These are phyloP conservation scores for Rhododendron griersonianum DNA, from an alignment of 148 eudicot genomes.

Conservation along the genomic window DNA sequence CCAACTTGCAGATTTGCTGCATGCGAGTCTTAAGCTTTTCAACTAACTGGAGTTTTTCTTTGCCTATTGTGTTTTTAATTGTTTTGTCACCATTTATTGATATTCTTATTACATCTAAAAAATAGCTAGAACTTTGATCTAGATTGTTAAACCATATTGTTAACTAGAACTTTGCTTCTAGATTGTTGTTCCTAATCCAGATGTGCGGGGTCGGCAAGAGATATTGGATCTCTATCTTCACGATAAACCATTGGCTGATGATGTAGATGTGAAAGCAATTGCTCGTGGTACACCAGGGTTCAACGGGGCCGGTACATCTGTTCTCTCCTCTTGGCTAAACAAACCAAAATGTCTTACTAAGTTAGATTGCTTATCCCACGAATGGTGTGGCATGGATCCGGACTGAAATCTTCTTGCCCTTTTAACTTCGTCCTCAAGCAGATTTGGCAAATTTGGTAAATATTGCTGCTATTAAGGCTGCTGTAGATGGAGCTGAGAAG, in stretches of 20 bases:
- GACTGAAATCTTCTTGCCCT: slow-evolving; percentile 4
- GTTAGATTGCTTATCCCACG: not conserved
- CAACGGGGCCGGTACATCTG: slow-evolving; percentile 79
- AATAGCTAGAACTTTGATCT: slow-evolving; percentile 9
- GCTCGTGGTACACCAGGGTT: slow-evolving; percentile 99
- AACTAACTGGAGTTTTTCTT: not conserved
- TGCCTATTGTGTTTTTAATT: not conserved
- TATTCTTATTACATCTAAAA: too few species aligned
- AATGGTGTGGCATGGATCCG: not conserved
- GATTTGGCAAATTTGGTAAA: slow-evolving; percentile 96
- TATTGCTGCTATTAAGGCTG: slow-evolving; percentile 96
- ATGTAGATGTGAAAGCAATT: slow-evolving; percentile 76
- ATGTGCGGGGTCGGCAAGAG: slow-evolving; percentile 91
- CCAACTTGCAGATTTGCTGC: not conserved
- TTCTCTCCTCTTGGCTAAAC: not conserved
- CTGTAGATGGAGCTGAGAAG: slow-evolving; percentile 91
- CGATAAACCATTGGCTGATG: slow-evolving; percentile 82
- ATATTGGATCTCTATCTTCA: slow-evolving; percentile 84
- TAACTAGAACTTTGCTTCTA: slow-evolving; percentile 22
- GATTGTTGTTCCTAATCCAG: slow-evolving; percentile 95
- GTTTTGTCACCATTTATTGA: not conserved
- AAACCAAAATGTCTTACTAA: not conserved
- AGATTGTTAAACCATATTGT: slow-evolving; percentile 45
- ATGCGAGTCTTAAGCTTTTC: not conserved
- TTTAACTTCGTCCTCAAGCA: slow-evolving; percentile 18